Conservation (phyloP, 2,329 filamentous ascomycete genomes). For the Aquanectria penicillioides region DNA sequence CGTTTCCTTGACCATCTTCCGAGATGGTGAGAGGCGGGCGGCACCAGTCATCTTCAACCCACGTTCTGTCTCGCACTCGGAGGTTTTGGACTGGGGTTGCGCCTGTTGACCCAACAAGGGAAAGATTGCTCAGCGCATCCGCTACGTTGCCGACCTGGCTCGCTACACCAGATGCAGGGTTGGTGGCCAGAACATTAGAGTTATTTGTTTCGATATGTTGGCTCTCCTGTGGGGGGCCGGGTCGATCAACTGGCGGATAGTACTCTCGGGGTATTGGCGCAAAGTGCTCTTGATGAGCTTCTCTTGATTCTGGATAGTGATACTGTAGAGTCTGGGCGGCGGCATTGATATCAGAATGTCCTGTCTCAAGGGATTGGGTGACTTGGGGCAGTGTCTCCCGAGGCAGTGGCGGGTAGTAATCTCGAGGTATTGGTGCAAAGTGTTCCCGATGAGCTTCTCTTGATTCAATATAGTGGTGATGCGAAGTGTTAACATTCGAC, state of each 20-base stretch:
- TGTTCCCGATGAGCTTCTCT: background rate
- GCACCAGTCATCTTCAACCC: constrained; percentile 8
- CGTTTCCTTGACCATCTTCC: background rate
- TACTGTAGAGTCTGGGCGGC: too few relatives aligned
- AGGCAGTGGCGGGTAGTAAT: background rate
- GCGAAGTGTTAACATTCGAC: background rate
- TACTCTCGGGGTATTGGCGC: background rate
- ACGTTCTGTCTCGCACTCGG: background rate
- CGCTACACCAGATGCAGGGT: background rate
- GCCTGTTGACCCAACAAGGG: background rate
- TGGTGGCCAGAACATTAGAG: background rate
- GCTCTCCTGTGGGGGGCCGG: background rate
- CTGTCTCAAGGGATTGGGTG: too few relatives aligned
- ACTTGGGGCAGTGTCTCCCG: background rate
- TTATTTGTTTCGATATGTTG: too few relatives aligned
- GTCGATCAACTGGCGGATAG: background rate
- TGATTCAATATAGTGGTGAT: background rate
- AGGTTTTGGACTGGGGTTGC: background rate
- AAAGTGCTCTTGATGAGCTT: background rate
- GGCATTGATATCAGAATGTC: background rate
- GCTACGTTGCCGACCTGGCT: background rate
- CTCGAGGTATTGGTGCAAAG: background rate
- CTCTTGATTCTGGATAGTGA: background rate
- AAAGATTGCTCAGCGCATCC: background rate
- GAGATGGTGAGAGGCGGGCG: constrained; percentile 8